phyloP scores from a whole-genome alignment of 73 alveolate species.

The Stentor roeselii region DNA sequence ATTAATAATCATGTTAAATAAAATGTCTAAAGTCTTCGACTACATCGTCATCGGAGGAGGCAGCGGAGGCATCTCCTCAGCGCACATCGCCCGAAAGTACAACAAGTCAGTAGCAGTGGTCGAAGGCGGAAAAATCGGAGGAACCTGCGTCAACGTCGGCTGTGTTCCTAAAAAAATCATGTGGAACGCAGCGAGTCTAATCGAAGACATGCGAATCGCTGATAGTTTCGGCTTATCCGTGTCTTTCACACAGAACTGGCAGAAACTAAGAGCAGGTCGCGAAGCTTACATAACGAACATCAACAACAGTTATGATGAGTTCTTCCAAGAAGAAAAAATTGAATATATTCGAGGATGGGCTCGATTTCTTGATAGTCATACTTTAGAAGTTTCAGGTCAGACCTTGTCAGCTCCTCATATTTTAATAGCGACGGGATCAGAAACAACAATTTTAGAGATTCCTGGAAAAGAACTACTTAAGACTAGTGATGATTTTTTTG shows the following conservation, averaged over 20 bases:
- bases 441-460: conserved; percentile 57
- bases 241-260: conserved; percentile 33
- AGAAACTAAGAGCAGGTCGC: conserved; percentile 38
- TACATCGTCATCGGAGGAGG: conserved; percentile 98
- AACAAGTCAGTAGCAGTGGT: conserved; percentile 71
- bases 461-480: conserved; percentile 77
- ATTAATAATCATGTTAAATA: too few species aligned
- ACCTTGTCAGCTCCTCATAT: conserved; percentile 74
- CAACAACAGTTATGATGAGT: conserved; percentile 45
- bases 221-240: conserved; percentile 50
- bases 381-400: conserved; percentile 66
- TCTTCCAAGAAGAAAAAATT: conserved; percentile 34
- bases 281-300: conserved; percentile 57
- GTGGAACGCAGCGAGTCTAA: conserved; percentile 55
- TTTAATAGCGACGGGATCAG: conserved; percentile 79
- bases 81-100: conserved; percentile 80
- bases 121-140: conserved; percentile 93
- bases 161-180: conserved; percentile 97
- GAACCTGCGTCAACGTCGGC: conserved; percentile 98
- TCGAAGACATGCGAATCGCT: conserved; percentile 45
- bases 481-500: conserved; percentile 89
- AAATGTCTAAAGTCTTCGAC: conserved; percentile 38
- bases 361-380: conserved; percentile 44
- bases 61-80: conserved; percentile 97
- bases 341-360: conserved; percentile 59